Base-by-base conservation (phyloP, 176 grass and related monocot genomes). In the Musa itinerans region DNA sequence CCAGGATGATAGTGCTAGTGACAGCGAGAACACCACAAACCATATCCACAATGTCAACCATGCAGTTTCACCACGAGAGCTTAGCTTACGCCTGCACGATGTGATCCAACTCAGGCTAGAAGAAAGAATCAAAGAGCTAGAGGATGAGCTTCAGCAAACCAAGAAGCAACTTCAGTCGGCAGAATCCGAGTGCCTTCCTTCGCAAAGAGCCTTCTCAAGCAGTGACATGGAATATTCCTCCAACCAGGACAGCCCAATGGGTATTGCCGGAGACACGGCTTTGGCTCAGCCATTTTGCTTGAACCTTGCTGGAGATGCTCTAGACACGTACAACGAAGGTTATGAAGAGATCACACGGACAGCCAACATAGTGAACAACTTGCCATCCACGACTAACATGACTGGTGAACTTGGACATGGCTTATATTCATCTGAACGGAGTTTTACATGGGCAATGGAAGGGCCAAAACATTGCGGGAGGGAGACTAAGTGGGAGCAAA, bases 51-150 rank as follows among this genome's bases (percentile, higher is more conserved):
- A 80, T 69, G 23, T 52, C 15, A 86, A 86, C 75, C 92, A 90
- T 77, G 75, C 88, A 6, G 75, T 98, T 53, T 98, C 88, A 2
- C 95, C 95, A 29, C 84, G 86, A 50, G 82, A 93, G 76, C 90
- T 98, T 19, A 91, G 88, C 62, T 63, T 98, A 50, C 90, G 95
- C 11, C 95, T 98, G 63, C 95, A 98, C 34, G 87, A 91, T 73
- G 86, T 98, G 72, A 81, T 98, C 67, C 88, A 91, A 69, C 80
- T 52, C 52, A 85, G 88, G 72, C 88, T 91, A 1, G 84, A 93
- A 86, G 83, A 82, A 25, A 81, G 80, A 70, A 91, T 98, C 21
- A 89, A 91, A 71, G 95, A 98, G 50, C 88, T 98, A 34, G 90
- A 98, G 78, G 76, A 50, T 54, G 78, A 74, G 79, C 88, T 98